A percentile compares a stretch with the other conserved stretches of the same genome.
phyloP scores from a whole-genome alignment of 768 basidiomycete genomes.

The Trametes elegans region DNA sequence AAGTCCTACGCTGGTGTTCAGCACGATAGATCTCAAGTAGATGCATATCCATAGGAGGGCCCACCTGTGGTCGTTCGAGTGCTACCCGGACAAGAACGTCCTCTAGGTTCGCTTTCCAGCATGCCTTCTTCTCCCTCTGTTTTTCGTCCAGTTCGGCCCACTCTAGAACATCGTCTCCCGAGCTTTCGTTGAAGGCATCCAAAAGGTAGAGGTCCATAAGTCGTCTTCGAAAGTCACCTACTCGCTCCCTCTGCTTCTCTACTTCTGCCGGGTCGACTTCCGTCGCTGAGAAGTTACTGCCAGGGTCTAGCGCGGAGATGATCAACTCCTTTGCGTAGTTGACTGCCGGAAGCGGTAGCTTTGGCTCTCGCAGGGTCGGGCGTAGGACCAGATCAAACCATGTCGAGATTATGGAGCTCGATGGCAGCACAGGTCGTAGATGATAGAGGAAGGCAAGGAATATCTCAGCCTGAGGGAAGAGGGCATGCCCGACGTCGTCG shows the following conservation, averaged over 20 bases:
- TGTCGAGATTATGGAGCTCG: constrained; percentile 64
- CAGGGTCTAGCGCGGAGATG: constrained; percentile 48
- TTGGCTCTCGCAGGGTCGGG: constrained; percentile 74
- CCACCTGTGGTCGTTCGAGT: constrained; percentile 59
- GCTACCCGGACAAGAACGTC: constrained; percentile 69
- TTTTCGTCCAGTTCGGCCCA: constrained; percentile 65
- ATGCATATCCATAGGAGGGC: constrained; percentile 26
- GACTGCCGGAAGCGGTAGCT: constrained; percentile 54
- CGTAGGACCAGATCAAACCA: constrained; percentile 85
- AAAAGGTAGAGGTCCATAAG: constrained; percentile 75
- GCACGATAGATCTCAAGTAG: neutral
- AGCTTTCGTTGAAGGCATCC: constrained; percentile 74
- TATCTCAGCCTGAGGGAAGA: constrained; percentile 58
- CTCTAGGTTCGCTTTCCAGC: constrained; percentile 81
- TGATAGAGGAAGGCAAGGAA: constrained; percentile 67
- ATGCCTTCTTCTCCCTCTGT: constrained; percentile 54
- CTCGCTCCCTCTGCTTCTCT: constrained; percentile 44
- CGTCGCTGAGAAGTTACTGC: neutral
- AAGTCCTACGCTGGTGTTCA: constrained; percentile 59
- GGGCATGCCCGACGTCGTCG: constrained; percentile 63
- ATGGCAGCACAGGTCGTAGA: constrained; percentile 57
- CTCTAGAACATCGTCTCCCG: constrained; percentile 70
- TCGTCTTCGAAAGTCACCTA: constrained; percentile 63
- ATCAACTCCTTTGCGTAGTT: constrained; percentile 73
- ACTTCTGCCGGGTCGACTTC: constrained; percentile 37